A percentile compares a stretch with the other conserved stretches of the same genome.
phyloP scores from a whole-genome alignment of 768 basidiomycete genomes.

The Suillus hirtellus region DNA sequence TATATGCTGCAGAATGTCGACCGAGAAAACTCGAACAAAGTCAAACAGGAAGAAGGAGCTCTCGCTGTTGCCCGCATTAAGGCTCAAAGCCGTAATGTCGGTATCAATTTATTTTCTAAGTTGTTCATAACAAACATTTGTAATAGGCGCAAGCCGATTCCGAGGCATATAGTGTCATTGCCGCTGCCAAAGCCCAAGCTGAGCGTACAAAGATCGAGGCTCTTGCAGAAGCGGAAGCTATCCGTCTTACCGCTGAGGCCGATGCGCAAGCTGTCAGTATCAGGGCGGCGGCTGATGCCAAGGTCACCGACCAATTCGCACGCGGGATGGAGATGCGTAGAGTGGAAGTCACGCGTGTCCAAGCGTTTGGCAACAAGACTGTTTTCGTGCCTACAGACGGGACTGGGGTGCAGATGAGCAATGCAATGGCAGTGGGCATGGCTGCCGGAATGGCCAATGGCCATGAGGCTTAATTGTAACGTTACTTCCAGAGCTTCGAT shows the following conservation, averaged over 20 bases:
- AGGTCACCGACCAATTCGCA: conserved; percentile 64
- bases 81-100: conserved; percentile 57
- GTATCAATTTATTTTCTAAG: conserved; percentile 13
- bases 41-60: conserved; percentile 82
- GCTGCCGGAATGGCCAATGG: conserved; percentile 59
- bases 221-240: conserved; percentile 76
- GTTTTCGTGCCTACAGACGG: conserved; percentile 71
- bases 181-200: conserved; percentile 74
- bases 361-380: conserved; percentile 68
- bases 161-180: conserved; percentile 71
- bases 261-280: conserved; percentile 68
- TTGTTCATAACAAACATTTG: conserved; percentile 12
- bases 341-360: conserved; percentile 60
- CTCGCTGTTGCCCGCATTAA: conserved; percentile 77
- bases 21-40: conserved; percentile 83
- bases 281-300: conserved; percentile 62
- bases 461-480: conserved; percentile 15
- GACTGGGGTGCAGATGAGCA: conserved; percentile 56
- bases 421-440: conserved; percentile 67
- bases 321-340: conserved; percentile 75
- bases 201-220: conserved; percentile 68
- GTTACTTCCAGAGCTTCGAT: background rate
- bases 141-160: conserved; percentile 67
- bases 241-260: conserved; percentile 71
- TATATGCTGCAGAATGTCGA: conserved; percentile 64